Percentiles rank a stretch among this genome's conserved stretches.
phyloP scores from a whole-genome alignment of 179 eudicot genomes.

The Silene coronaria region DNA sequence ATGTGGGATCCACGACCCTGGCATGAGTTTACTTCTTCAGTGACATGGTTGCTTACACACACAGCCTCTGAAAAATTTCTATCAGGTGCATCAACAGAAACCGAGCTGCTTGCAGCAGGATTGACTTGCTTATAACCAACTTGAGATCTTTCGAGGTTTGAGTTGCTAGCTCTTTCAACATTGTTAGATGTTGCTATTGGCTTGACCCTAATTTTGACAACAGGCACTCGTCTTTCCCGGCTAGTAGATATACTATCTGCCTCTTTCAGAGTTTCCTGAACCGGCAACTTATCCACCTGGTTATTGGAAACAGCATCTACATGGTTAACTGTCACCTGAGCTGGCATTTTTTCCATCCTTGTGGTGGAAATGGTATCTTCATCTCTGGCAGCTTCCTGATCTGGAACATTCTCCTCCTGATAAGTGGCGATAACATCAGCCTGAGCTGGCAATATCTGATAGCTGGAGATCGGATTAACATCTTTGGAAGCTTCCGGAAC shows the following conservation, averaged over 20 bases:
- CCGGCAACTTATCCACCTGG: conserved; percentile 11
- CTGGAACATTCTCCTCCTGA: conserved; percentile 32
- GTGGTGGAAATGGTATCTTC: conserved; percentile 6
- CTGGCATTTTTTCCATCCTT: background rate
- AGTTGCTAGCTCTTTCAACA: conserved; percentile 46
- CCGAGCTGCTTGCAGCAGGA: conserved; percentile 68
- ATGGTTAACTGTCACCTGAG: background rate
- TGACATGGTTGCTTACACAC: conserved; percentile 48
- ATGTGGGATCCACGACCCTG: conserved; percentile 79
- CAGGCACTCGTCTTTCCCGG: conserved; percentile 48
- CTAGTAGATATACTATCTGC: conserved; percentile 46
- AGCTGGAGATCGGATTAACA: background rate
- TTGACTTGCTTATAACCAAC: conserved; percentile 48
- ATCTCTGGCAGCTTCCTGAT: conserved; percentile 16
- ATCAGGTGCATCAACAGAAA: conserved; percentile 76
- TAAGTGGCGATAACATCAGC: background rate
- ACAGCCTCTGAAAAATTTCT: conserved; percentile 40
- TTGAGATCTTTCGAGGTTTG: conserved; percentile 41
- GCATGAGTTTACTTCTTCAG: conserved; percentile 79
- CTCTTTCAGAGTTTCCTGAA: conserved; percentile 38
- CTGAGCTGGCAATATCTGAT: conserved; percentile 3
- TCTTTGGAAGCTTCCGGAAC: conserved; percentile 15
- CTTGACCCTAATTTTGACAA: conserved; percentile 61
- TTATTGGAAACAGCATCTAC: conserved; percentile 1
- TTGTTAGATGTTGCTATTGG: conserved; percentile 53